Evolutionary conservation across 331 rosid genomes (phyloP).

Genomic region (Erythrophleum ivorense): DNA sequence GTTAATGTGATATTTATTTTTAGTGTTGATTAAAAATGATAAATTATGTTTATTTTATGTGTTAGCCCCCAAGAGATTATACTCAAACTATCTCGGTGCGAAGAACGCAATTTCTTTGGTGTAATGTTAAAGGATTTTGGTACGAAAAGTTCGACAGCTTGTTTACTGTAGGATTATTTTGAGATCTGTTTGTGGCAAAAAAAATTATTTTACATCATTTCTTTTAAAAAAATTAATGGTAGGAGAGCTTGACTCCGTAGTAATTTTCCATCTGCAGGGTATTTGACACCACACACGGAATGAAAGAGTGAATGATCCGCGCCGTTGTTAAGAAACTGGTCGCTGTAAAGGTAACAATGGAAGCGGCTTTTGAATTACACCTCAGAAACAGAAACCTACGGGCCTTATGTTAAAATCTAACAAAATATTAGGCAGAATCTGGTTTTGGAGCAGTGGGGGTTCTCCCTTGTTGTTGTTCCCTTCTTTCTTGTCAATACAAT

Average conservation of each 20-base stretch:
- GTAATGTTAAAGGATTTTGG: background rate
- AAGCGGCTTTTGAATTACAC: background rate
- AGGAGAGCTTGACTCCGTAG: background rate
- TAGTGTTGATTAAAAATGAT: background rate
- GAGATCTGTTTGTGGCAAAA: background rate
- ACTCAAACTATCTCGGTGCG: background rate
- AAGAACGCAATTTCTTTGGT: background rate
- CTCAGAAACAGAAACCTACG: background rate
- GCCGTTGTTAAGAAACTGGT: background rate
- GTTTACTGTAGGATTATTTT: background rate
- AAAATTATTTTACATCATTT: background rate
- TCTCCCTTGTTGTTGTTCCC: background rate
- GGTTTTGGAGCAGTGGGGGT: background rate
- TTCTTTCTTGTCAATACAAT: background rate
- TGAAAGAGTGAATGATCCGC: background rate
- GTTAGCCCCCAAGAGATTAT: background rate
- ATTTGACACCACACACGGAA: background rate
- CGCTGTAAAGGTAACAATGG: background rate
- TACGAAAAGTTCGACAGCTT: background rate
- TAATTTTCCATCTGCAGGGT: background rate
- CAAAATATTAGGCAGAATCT: background rate
- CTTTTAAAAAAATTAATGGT: no score
- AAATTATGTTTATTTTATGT: background rate
- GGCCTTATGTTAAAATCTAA: background rate
- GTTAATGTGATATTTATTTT: background rate